Evolutionary conservation across 108 stramenopile species (phyloP).

Genomic region (Stephanodiscus triporus): DNA sequence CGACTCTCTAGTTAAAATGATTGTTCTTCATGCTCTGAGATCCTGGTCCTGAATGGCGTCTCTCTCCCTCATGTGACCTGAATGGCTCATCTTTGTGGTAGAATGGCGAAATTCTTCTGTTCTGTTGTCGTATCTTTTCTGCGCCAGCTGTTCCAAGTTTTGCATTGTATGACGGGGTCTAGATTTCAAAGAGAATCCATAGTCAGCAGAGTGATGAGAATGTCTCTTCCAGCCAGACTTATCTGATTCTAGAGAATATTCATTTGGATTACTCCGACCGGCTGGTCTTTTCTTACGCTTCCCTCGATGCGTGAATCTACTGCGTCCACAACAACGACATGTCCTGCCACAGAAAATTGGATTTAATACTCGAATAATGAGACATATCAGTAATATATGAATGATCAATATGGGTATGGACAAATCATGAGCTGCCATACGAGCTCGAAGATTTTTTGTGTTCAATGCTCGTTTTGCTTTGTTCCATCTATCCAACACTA

Average conservation of each 20-base stretch:
- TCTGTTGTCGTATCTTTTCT: not conserved
- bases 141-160: not conserved
- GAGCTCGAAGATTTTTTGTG: conserved; percentile 19
- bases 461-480: conserved; percentile 31
- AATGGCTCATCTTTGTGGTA: conserved; percentile 1
- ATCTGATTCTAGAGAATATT: not conserved
- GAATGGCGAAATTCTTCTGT: not conserved
- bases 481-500: conserved; percentile 43
- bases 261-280: not conserved
- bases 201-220: not conserved
- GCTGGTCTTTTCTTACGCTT: not conserved
- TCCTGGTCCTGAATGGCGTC: not conserved
- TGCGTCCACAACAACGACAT: not conserved
- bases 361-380: not conserved
- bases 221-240: not conserved
- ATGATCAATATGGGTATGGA: conserved; percentile 14
- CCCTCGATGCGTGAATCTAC: not conserved
- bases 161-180: not conserved
- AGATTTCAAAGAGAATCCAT: not conserved
- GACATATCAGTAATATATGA: not conserved
- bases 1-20: not conserved
- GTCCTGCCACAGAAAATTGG: not conserved
- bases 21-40: not conserved
- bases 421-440: conserved; percentile 27
- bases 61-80: not conserved